Base-by-base conservation (phyloP, 2,329 filamentous ascomycete species). In the Xylaria sp. region DNA sequence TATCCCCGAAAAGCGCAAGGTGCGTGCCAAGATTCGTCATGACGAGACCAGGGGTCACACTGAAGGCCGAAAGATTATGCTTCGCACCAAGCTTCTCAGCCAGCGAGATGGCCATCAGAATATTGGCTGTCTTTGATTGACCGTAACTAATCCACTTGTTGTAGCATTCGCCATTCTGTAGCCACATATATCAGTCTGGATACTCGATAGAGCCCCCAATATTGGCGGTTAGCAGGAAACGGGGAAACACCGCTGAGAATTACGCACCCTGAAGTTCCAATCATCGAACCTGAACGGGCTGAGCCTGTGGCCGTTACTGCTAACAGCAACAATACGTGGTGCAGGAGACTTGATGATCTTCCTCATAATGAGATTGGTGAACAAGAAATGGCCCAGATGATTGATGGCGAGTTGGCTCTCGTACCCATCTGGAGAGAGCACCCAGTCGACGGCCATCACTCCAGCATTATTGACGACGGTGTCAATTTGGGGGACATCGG, bases 231-330 rank as follows among this genome's bases (percentile, higher is more conserved):
- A 26, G 24, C 24, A 26, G 11, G 11, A 26, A 11, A 26, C 24
- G 24, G 11, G 24, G 24, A 26, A n/a, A 26, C 24, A 26, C 5
- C 6, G 11, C 11, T 6, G 24, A 26, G 11, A 26, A 26, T 26
- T 26, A 41, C 40, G 47, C 56, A 72, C 74, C 19, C 72, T 66
- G 54, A 79, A 79, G 29, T 77, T 75, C 38, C 68, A 73, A 60
- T 80, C 77, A 41, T 70, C 67, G 54, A 74, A 79, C 2, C 75
- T 67, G 16, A 80, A 63, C 1, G 73, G 73, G 2, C 67, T 64
- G 11, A 79, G 44, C 5, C 72, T 68, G 56, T 81, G 71, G 1
- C 76, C 77, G 26, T 73, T 65, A 59, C 77, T 79, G 21, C 71
- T 71, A 7, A 81, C 65, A 54, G 72, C 78, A 18, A 82, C 71